Evolutionary conservation across 345 rosid species (phyloP).

Genomic region (Syzygium jambos): DNA sequence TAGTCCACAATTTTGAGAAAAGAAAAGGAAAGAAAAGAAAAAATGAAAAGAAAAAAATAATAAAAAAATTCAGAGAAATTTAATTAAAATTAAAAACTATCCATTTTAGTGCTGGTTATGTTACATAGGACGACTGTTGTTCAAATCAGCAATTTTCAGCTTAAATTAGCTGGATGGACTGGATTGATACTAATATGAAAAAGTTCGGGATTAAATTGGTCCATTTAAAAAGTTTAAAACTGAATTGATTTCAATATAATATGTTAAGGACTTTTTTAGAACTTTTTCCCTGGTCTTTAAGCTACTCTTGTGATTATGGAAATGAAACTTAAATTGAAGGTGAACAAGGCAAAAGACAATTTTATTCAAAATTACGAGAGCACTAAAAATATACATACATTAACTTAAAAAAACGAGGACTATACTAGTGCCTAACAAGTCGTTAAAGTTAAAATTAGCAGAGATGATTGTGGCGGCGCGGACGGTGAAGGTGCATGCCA

Average conservation of each 20-base stretch:
- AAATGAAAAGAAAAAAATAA: not conserved
- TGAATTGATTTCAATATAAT: not conserved
- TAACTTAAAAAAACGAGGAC: not conserved
- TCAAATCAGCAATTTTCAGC: fast-evolving
- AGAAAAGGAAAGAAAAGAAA: not conserved
- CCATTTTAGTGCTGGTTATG: fast-evolving
- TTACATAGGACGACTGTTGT: fast-evolving
- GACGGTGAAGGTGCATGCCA: not conserved
- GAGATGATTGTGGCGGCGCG: not conserved
- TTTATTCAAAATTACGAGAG: not conserved
- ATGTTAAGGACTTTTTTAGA: not conserved
- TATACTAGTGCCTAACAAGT: fast-evolving
- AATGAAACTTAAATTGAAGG: not conserved
- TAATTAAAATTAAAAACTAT: not conserved
- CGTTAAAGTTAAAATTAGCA: too few species aligned
- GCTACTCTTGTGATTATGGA: not conserved
- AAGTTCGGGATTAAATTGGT: fast-evolving
- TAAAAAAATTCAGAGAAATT: too few species aligned
- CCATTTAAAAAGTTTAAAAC: fast-evolving
- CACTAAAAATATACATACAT: too few species aligned
- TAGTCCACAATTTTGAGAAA: too few species aligned
- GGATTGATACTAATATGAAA: not conserved
- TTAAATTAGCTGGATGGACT: fast-evolving
- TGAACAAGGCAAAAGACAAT: too few species aligned
- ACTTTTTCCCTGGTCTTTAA: not conserved